Evolutionary conservation across 768 basidiomycete genomes (phyloP), one percentile per base, ranked within the genome.

Genomic region (Atractiella rhizophila): DNA sequence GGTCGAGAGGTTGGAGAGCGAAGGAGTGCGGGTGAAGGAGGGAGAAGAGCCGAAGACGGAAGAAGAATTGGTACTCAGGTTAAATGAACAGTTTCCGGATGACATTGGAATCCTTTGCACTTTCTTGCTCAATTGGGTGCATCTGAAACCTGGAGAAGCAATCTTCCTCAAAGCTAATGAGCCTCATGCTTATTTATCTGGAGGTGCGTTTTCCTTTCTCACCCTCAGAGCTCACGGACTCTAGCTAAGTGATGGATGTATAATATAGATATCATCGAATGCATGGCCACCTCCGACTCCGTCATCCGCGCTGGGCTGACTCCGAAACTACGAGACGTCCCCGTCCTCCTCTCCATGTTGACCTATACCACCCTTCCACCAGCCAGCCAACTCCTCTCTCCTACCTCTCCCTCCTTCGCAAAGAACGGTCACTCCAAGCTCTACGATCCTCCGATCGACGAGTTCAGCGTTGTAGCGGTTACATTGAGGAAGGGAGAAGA

Each of bases 241-340:
- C 29, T 30, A 16, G 18, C 8, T 30, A 5, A 13, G 26, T 23
- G 16, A 4, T 25, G n/a, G 15, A 27, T 12, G 34, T 15, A 18
- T 6, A 10, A 4, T 33, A 18, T 39, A 88, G 88, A 98, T 55
- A 86, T 86, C 59, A 82, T 96, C 55, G 91, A 96, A 56, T 88
- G 83, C 63, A 96, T 96, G 86, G 88, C 88, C 20, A 86, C 86
- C 47, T 86, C 82, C 0, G 91, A 98, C 63, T 96, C 96, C 58
- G 91, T 98, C 58, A 86, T 98, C 48, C 80, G 91, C 25, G 91
- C 91, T 6, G 91, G 91, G 12, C 71, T 98, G 29, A 98, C 91
- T 0, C 88, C 91, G 2, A 98, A 98, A 60, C 68, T 81, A 25
- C 74, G 91, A 39, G 91, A 98, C 57, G 73, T 98, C 27, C 72